Evolutionary conservation across 345 rosid species (phyloP).

Genomic region (Stellera chamaejasme): DNA sequence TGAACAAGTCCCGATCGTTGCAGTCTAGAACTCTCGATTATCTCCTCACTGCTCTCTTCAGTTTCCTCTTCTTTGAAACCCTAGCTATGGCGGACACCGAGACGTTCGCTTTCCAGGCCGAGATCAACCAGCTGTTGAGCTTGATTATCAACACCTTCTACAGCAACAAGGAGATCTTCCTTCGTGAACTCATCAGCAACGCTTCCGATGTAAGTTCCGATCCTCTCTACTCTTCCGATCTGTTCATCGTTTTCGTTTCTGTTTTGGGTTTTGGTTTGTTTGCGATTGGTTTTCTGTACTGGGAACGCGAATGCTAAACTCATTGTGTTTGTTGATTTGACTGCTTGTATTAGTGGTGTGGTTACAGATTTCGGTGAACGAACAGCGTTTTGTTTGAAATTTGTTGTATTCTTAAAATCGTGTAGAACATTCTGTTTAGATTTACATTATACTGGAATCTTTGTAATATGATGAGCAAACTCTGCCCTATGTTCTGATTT

Average conservation of each 20-base stretch:
- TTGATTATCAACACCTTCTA: slow-evolving; percentile 26
- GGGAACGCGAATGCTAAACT: too few relatives aligned
- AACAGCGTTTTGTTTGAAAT: too few relatives aligned
- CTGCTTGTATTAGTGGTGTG: too few relatives aligned
- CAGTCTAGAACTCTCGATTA: neutral
- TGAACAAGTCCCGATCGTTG: neutral
- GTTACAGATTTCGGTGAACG: too few relatives aligned
- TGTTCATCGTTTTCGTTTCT: neutral
- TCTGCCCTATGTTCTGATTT: too few relatives aligned
- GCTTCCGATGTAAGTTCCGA: slow-evolving; percentile 4
- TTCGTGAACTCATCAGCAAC: slow-evolving; percentile 12
- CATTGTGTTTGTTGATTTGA: too few relatives aligned
- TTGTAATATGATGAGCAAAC: too few relatives aligned
- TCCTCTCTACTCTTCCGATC: neutral
- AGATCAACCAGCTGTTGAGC: slow-evolving; percentile 30
- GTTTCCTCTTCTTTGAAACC: neutral
- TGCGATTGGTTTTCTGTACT: too few relatives aligned
- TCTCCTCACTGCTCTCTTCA: neutral
- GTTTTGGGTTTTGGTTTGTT: neutral
- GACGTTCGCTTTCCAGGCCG: slow-evolving; percentile 34
- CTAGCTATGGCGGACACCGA: slow-evolving; percentile 14
- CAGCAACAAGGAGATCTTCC: slow-evolving; percentile 20
- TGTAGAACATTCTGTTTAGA: too few relatives aligned
- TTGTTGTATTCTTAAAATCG: too few relatives aligned
- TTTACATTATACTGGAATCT: too few relatives aligned